A percentile compares a stretch with the other conserved stretches of the same genome.
These are phyloP conservation scores for Exophiala bonariae DNA, from an alignment of 2,329 filamentous ascomycete species.

Conservation along the genomic window DNA sequence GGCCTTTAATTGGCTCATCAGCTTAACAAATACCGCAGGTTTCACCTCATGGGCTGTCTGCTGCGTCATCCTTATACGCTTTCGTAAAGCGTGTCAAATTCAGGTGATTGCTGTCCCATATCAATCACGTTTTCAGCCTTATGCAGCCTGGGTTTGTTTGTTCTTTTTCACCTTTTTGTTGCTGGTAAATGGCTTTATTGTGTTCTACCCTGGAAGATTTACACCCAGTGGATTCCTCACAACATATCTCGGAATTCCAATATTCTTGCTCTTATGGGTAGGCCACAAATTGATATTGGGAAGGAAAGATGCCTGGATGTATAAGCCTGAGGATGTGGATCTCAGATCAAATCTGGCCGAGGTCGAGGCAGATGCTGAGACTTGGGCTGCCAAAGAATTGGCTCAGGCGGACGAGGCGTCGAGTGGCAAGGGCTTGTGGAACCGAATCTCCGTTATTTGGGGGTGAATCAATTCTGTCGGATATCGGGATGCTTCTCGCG, in stretches of 20 bases:
- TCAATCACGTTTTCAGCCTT: slow-evolving; percentile 58
- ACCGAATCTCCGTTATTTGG: too few species aligned
- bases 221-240: slow-evolving; percentile 63
- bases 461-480: too few species aligned
- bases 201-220: slow-evolving; percentile 66
- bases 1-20: slow-evolving; percentile 68
- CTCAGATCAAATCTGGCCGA: slow-evolving; percentile 53
- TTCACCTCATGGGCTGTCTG: slow-evolving; percentile 68
- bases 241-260: slow-evolving; percentile 63
- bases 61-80: slow-evolving; percentile 58
- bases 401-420: too few species aligned
- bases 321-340: slow-evolving; percentile 50
- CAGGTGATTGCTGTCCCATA: slow-evolving; percentile 56
- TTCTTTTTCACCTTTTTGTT: slow-evolving; percentile 59
- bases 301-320: slow-evolving; percentile 51
- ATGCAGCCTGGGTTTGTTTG: slow-evolving; percentile 62
- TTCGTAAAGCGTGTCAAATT: slow-evolving; percentile 49
- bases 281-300: slow-evolving; percentile 47
- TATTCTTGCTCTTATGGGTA: slow-evolving; percentile 57
- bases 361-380: slow-evolving; percentile 40
- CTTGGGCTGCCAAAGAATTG: not conserved
- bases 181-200: slow-evolving; percentile 70
- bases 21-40: slow-evolving; percentile 58
- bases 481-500: too few species aligned
- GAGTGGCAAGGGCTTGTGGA: too few species aligned